Percentiles rank a stretch among this genome's conserved stretches.
Evolutionary conservation across 1,139 yeast species (phyloP).

Genomic region (Kodamaea fungicola): DNA sequence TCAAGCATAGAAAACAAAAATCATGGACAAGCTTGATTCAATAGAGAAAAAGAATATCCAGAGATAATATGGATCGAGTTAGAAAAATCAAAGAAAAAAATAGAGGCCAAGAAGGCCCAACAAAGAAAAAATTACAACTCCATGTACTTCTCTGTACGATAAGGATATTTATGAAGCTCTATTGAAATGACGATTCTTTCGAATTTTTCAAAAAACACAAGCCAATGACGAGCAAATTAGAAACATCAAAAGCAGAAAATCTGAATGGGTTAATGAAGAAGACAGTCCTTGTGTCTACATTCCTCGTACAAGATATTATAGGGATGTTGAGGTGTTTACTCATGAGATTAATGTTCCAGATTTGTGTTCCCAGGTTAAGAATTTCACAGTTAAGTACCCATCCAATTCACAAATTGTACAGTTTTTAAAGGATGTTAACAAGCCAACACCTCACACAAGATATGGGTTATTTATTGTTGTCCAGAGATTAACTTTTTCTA

Average conservation of each 20-base stretch:
- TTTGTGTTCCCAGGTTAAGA: background rate
- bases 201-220: background rate
- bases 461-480: slow-evolving; percentile 32
- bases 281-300: slow-evolving; percentile 1
- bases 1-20: too few species aligned
- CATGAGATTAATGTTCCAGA: background rate
- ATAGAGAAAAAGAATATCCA: too few species aligned
- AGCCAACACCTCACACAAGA: slow-evolving; percentile 21
- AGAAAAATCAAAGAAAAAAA: too few species aligned
- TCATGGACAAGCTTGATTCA: too few species aligned
- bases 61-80: too few species aligned
- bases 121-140: too few species aligned
- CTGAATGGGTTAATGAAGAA: background rate
- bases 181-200: slow-evolving; percentile 1
- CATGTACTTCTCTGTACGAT: slow-evolving; percentile 1
- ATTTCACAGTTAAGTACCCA: slow-evolving; percentile 1
- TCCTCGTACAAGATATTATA: background rate
- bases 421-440: background rate
- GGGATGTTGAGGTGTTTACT: slow-evolving; percentile 1
- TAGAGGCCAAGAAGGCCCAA: too few species aligned
- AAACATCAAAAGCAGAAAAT: background rate
- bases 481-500: slow-evolving; percentile 22
- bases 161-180: background rate
- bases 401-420: slow-evolving; percentile 3
- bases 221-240: background rate